Percentiles rank a stretch among this genome's conserved stretches.
These are phyloP conservation scores for Rhodotorula taiwanensis DNA, from an alignment of 768 basidiomycete species.

Conservation along the genomic window DNA sequence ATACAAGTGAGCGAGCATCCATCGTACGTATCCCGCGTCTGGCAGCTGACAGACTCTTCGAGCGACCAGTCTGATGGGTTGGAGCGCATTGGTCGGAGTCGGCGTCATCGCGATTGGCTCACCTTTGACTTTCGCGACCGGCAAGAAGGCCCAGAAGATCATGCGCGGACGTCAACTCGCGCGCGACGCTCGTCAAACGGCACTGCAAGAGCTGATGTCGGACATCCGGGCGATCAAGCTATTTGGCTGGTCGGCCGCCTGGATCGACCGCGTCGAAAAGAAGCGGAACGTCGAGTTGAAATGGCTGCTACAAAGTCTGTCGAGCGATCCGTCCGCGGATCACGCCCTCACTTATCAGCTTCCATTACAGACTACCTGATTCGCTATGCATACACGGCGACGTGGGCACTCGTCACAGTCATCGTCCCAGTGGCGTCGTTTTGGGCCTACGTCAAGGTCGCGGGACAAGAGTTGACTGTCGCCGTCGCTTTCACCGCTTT, in stretches of 20 bases:
- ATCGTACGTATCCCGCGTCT: not conserved
- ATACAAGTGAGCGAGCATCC: slow-evolving; percentile 17
- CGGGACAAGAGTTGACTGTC: slow-evolving; percentile 67
- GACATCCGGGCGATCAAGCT: slow-evolving; percentile 36
- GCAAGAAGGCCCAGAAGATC: not conserved
- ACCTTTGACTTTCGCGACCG: slow-evolving; percentile 26
- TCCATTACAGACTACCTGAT: slow-evolving; percentile 1
- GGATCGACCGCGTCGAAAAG: slow-evolving; percentile 3
- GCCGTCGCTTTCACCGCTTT: slow-evolving; percentile 82
- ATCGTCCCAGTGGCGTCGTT: slow-evolving; percentile 24
- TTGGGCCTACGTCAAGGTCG: slow-evolving; percentile 42
- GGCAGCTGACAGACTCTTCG: not conserved
- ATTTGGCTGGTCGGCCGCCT: slow-evolving; percentile 27
- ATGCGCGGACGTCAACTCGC: not conserved
- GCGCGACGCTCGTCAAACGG: slow-evolving; percentile 21
- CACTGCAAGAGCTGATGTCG: slow-evolving; percentile 29
- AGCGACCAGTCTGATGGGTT: slow-evolving; percentile 37
- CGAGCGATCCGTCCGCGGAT: no score
- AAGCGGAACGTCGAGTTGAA: slow-evolving; percentile 11
- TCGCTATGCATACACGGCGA: slow-evolving; percentile 1
- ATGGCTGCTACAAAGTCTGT: slow-evolving; percentile 15
- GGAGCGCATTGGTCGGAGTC: slow-evolving; percentile 36
- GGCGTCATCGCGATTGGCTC: slow-evolving; percentile 1
- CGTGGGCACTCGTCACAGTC: slow-evolving; percentile 16
- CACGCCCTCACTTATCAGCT: no score